Evolutionary conservation across 2,329 filamentous ascomycete species (phyloP).

Genomic region (Zasmidium cellare): DNA sequence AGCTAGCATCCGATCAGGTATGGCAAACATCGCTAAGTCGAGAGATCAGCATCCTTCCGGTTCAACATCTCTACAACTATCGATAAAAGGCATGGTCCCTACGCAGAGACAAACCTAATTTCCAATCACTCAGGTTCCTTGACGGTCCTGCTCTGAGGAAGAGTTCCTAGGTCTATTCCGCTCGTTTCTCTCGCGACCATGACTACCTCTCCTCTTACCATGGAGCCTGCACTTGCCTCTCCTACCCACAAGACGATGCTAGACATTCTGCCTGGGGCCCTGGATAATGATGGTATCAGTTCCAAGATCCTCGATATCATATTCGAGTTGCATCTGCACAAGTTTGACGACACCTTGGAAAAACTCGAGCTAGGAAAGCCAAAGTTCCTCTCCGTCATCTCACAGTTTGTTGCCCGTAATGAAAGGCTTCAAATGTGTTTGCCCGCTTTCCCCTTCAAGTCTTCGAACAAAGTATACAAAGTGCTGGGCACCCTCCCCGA

Average conservation of each 20-base stretch:
- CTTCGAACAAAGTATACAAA: background rate
- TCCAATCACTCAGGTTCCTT: too few species aligned
- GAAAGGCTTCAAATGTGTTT: background rate
- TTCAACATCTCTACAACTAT: too few species aligned
- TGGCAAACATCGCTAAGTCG: background rate
- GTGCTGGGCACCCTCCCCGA: background rate
- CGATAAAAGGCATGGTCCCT: background rate
- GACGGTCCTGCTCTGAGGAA: too few species aligned
- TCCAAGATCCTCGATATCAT: conserved; percentile 6
- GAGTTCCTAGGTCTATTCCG: too few species aligned
- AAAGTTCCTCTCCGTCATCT: conserved; percentile 8
- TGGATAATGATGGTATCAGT: background rate
- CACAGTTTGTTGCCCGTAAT: background rate
- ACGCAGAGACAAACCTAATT: too few species aligned
- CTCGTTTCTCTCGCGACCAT: too few species aligned
- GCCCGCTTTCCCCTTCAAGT: background rate
- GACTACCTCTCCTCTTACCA: too few species aligned
- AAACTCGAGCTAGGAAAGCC: conserved; percentile 5
- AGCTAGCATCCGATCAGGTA: background rate
- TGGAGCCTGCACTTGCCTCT: background rate
- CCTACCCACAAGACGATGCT: background rate
- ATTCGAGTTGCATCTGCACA: conserved; percentile 7
- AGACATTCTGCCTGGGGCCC: background rate
- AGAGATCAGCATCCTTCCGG: too few species aligned
- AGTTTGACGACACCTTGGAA: conserved; percentile 8